Percentiles rank a stretch among this genome's conserved stretches.
Conservation (phyloP, 768 basidiomycete species). For the Antrodiella citrinella region DNA sequence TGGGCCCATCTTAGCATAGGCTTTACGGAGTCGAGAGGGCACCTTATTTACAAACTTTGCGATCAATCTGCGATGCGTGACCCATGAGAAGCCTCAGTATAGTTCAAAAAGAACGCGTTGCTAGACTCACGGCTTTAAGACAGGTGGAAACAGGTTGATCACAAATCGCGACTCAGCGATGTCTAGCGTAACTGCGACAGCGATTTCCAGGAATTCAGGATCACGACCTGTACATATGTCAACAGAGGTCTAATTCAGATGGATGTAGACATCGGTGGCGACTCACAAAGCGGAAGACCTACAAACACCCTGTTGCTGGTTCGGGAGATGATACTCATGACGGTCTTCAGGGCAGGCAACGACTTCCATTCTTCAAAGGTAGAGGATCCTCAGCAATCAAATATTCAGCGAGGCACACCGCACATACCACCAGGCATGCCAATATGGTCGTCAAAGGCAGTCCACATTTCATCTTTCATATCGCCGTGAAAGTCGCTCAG, state of each 20-base stretch:
- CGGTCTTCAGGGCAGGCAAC: conserved; percentile 12
- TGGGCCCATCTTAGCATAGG: conserved; percentile 21
- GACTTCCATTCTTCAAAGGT: conserved; percentile 21
- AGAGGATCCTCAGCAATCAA: neutral
- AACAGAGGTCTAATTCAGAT: neutral
- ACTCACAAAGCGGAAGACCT: conserved; percentile 26
- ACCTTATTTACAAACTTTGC: conserved; percentile 12
- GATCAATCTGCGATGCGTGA: conserved; percentile 10
- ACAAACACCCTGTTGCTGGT: conserved; percentile 27
- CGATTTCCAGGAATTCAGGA: conserved; percentile 1
- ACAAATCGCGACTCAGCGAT: conserved; percentile 5
- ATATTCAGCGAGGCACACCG: neutral
- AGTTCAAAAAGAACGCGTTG: neutral
- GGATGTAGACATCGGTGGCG: neutral
- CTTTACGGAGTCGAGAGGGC: conserved; percentile 8
- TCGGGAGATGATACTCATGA: conserved; percentile 21
- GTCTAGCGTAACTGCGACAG: neutral
- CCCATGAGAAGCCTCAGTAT: neutral
- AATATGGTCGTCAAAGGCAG: conserved; percentile 24
- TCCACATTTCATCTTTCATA: conserved; percentile 16
- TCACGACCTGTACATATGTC: conserved; percentile 3
- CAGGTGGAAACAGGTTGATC: conserved; percentile 1
- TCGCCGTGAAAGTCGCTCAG: conserved; percentile 17
- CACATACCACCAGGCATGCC: conserved; percentile 12
- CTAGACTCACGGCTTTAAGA: neutral